Evolutionary conservation across 345 rosid genomes (phyloP), one percentile per base, ranked within the genome.

Genomic region (Gossypium herbaceum): DNA sequence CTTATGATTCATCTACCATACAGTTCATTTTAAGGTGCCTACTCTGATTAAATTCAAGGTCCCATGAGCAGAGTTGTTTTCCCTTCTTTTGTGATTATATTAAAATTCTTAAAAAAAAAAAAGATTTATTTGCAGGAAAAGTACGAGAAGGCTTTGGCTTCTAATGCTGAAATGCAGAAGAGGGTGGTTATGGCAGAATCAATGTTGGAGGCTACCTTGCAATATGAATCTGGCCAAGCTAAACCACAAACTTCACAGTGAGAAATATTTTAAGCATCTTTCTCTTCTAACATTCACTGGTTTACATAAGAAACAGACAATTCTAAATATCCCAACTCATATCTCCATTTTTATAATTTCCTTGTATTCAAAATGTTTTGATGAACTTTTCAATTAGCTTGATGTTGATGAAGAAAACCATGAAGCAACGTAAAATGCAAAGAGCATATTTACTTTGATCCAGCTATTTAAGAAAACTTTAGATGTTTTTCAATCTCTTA

Each of bases 181-280:
- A 87, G 92, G 85, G 88, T 86, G 20, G 89, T 93, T 71, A 86
- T 92, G 89, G 99, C 98, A 78, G 99, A 95, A 79, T 85, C 98
- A 66, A 87, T 86, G 74, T 80, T 95, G 76, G 96, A 93, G 85
- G 99, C 99, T 79, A 95, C 98, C 45, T 22, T 86, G 82, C 91
- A 95, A 68, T 93, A 89, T 81, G 87, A 90, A 81, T 80, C 88
- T 78, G 96, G 98, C 76, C 93, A 95, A 83, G 78, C 82, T 65
- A 95, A 86, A 85, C 96, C 94, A 61, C 71, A 67, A 75, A 81
- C 86, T 75, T 96, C 94, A 43, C 43, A 83, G 96, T 88, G 81
- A 29, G 57, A 57, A 19, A 77, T 9, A 7, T 66, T 41, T 58
- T 68, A n/a, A 68, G 66, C 65, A 61, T 77, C 44, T 20, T 9